Base-by-base conservation (phyloP, 495 filamentous ascomycete species). In the Hypoxylon cercidicola region DNA sequence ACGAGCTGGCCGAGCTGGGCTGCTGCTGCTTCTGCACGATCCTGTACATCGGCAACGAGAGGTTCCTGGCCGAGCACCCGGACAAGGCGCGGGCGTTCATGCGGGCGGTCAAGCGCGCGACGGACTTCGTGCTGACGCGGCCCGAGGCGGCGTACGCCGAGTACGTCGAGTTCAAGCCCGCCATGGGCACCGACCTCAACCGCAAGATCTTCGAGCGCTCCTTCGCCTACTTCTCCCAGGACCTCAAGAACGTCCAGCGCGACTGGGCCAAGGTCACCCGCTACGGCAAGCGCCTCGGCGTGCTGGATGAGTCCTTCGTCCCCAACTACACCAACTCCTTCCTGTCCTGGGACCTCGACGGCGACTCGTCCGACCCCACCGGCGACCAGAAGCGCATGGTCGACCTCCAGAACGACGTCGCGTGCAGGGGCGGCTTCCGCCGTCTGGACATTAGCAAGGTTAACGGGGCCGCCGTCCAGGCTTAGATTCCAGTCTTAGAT, bases 21-120 rank as follows among this genome's bases (percentile, higher is more conserved):
- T 90, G 88, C 78, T 90, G 88, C 83, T 90, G 88, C 79, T 90
- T 89, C 82, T 89, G 87, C 78, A 86, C 85, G 1, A 89, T 90
- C 71, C 79, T 90, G 40, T 90, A 90, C 80, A 90, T 90, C 52
- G 79, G 79, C 70, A 76, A 90, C 71, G 86, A 90, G 71, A 68
- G 70, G 40, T 90, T 90, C 80, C 72, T 90, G 40, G 75, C 81
- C 21, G 77, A 81, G 51, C 86, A 89, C 74, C 79, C 80, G 0
- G 86, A 86, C 23, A 77, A 87, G 69, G 82, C 88, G 2, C 62
- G 62, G 48, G 83, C 83, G 40, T 86, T 87, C 75, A 84, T 90
- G 81, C 78, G 81, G 13, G 87, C 85, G 59, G 82, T 88, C 66
- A 89, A 90, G 76, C 83, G 82, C 30, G 82, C 83, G 8, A 90